phyloP scores from a whole-genome alignment of 2,329 filamentous ascomycete genomes.

The Calonectria leucothoes region DNA sequence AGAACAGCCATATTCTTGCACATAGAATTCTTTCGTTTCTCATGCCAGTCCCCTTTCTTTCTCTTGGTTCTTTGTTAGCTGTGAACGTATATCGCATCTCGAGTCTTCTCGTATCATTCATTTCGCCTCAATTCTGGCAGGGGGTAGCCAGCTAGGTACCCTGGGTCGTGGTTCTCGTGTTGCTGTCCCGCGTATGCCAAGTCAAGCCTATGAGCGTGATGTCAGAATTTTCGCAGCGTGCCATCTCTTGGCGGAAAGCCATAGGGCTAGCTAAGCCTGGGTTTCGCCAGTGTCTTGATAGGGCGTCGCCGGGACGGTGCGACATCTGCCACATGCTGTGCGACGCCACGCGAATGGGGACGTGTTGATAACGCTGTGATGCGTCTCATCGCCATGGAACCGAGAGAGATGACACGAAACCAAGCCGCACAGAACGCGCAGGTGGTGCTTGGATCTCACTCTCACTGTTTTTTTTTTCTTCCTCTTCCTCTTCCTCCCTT shows the following conservation, averaged over 20 bases:
- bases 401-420: not conserved
- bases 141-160: not conserved
- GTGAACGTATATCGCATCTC: not conserved
- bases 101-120: not conserved
- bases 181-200: not conserved
- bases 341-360: not conserved
- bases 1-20: conserved; percentile 18
- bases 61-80: not conserved
- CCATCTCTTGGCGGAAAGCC: conserved; percentile 26
- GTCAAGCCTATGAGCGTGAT: not conserved
- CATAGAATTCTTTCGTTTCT: conserved; percentile 3
- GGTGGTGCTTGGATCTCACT: not conserved
- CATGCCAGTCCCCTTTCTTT: not conserved
- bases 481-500: not conserved
- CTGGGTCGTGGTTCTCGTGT: not conserved
- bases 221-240: not conserved
- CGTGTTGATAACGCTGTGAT: not conserved
- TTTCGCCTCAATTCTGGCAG: not conserved
- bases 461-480: not conserved
- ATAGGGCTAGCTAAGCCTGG: conserved; percentile 19
- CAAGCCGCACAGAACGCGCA: not conserved
- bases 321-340: conserved; percentile 3
- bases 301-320: conserved; percentile 19
- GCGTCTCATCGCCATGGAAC: not conserved
- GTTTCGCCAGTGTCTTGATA: conserved; percentile 16